These are phyloP conservation scores for Moniliophthora roreri DNA, from an alignment of 1,284 basidiomycete species.

Conservation along the genomic window DNA sequence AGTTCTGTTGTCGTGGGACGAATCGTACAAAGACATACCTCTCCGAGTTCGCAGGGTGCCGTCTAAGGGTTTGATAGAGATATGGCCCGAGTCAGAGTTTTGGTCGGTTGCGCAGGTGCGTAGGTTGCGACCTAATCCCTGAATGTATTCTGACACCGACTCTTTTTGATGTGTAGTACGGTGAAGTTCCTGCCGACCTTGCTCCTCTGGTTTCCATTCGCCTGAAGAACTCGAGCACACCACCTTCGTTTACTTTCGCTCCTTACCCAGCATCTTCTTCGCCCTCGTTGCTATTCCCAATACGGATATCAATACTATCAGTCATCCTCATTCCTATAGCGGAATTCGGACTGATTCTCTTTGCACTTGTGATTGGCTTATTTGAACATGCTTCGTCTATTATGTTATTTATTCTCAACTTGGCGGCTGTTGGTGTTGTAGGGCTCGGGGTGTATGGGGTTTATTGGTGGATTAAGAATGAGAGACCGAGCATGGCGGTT, in stretches of 20 bases:
- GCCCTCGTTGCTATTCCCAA: background rate
- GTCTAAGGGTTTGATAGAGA: background rate
- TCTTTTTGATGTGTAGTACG: background rate
- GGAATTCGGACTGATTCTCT: background rate
- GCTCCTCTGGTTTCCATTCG: background rate
- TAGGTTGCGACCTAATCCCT: background rate
- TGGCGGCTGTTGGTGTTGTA: background rate
- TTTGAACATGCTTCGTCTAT: background rate
- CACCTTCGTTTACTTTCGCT: background rate
- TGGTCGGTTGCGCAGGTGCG: background rate
- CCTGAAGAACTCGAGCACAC: no score
- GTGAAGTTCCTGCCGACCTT: background rate
- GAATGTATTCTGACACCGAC: background rate
- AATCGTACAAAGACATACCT: background rate
- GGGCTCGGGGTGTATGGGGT: background rate
- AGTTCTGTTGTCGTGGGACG: background rate
- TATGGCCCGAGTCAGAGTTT: background rate
- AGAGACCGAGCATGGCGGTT: background rate
- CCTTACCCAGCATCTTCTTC: background rate
- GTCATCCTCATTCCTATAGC: background rate
- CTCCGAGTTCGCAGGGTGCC: background rate
- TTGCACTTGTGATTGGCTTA: background rate
- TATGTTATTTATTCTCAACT: background rate
- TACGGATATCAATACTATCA: background rate
- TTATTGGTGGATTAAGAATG: conserved; percentile 3